Evolutionary conservation across 176 grass and related monocot species (phyloP), one percentile per base, ranked within the genome.

Genomic region (Themeda triandra): DNA sequence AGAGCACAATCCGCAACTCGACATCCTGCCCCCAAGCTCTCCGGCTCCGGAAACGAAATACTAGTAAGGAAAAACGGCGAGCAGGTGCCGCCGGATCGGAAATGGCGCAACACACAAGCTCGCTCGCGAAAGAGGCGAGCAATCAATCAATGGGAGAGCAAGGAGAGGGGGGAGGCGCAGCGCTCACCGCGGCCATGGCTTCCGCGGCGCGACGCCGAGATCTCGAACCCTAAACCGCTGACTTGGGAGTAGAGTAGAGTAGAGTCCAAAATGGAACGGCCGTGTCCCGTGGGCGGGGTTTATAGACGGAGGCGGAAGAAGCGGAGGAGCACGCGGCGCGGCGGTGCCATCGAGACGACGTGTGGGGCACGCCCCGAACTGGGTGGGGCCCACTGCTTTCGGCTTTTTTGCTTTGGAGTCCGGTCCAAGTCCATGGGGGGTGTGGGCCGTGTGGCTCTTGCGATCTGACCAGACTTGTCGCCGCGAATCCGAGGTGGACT

Each of bases 111-210:
- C 28, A 12, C 7, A 7, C 10, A 40, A 27, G 30, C 6, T 10
- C 37, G 30, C 6, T 10, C 37, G 37, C 6, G 28, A 35, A 59
- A 36, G 60, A 11, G 48, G 58, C 1, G 12, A n/a, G 17, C 13
- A 11, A 46, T 27, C 32, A 41, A 10, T 18, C 39, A 40, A 40
- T 40, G 19, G 4, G 19, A 59, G n/a, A 45, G 40, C 18, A 13
- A 56, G 8, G 13, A 2, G 8, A 51, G 42, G 64, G n/a, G 29
- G 13, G 10, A 6, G 36, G 6, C 10, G 6, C 28, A 4, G 27
- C 11, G 83, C 84, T 90, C 84, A 90, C 80, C 89, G 84, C 33
- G 32, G 3, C 75, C 89, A 87, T 90, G 83, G 71, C 54, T 18
- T 63, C 67, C 15, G 70, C 49, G 54, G 36, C 14, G 62, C 76